A percentile compares a stretch with the other conserved stretches of the same genome.
These are phyloP conservation scores for Cornus kousa DNA, from an alignment of 148 eudicot species.

Conservation along the genomic window DNA sequence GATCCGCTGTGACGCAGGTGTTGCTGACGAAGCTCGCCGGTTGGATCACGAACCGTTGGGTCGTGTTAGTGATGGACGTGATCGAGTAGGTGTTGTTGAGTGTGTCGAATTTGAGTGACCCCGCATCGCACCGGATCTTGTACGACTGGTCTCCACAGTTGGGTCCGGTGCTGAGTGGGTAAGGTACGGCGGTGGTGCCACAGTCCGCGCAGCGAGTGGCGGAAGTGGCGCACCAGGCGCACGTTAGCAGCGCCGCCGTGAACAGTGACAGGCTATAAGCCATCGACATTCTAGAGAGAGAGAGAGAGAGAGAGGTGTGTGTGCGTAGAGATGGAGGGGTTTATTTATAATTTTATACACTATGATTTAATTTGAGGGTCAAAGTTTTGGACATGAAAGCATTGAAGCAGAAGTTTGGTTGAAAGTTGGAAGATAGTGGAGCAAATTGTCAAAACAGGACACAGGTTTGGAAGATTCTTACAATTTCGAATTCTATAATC, in stretches of 20 bases:
- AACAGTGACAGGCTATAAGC: slow-evolving; percentile 16
- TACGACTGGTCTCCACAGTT: slow-evolving; percentile 73
- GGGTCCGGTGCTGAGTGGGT: slow-evolving; percentile 81
- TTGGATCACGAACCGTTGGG: slow-evolving; percentile 58
- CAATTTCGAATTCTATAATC: neutral
- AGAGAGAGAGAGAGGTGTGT: neutral
- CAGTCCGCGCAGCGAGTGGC: slow-evolving; percentile 53
- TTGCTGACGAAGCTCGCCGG: slow-evolving; percentile 59
- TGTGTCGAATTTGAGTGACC: slow-evolving; percentile 51
- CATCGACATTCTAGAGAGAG: slow-evolving; percentile 1
- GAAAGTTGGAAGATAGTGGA: too few relatives aligned
- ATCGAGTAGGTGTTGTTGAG: slow-evolving; percentile 77
- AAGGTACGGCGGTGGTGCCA: slow-evolving; percentile 65
- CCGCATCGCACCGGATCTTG: slow-evolving; percentile 54
- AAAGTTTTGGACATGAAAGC: neutral
- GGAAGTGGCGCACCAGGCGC: slow-evolving; percentile 24
- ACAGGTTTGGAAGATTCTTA: neutral
- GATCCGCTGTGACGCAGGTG: slow-evolving; percentile 65
- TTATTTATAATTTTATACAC: too few relatives aligned
- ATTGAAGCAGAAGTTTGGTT: too few relatives aligned
- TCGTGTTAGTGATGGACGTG: slow-evolving; percentile 37
- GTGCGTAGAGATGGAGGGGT: neutral
- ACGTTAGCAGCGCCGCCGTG: slow-evolving; percentile 30
- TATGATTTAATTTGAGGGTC: neutral
- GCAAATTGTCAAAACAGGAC: neutral